A percentile compares a stretch with the other conserved stretches of the same genome.
These are phyloP conservation scores for Linum tenue DNA, from an alignment of 345 rosid genomes.

Conservation along the genomic window DNA sequence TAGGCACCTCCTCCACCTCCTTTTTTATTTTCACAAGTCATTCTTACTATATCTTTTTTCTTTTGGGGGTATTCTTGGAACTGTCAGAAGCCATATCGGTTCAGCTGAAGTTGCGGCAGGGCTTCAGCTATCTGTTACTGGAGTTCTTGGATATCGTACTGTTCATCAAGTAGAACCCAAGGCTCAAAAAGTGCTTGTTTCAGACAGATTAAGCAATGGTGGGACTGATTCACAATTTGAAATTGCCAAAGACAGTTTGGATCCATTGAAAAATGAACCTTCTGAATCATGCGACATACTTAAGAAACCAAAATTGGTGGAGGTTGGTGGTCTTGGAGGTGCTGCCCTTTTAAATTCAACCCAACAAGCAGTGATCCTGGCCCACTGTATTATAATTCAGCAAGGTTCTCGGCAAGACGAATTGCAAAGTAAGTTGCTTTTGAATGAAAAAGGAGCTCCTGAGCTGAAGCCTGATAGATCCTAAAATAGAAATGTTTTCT, in stretches of 20 bases:
- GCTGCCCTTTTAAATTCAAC: conserved; percentile 34
- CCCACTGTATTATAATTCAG: conserved; percentile 73
- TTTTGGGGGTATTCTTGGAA: conserved; percentile 6
- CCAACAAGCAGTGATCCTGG: conserved; percentile 74
- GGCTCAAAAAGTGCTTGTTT: conserved; percentile 70
- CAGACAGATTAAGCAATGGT: conserved; percentile 24
- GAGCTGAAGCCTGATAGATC: not conserved
- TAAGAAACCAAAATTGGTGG: conserved; percentile 58
- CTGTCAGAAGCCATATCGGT: conserved; percentile 54
- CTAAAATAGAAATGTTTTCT: too few relatives aligned
- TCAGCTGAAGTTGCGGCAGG: conserved; percentile 66
- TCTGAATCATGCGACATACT: conserved; percentile 50
- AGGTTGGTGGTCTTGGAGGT: conserved; percentile 12
- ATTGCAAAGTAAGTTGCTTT: conserved; percentile 61
- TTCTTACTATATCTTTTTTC: not conserved
- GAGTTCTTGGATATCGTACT: conserved; percentile 78
- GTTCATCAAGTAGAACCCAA: conserved; percentile 81
- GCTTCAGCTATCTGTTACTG: conserved; percentile 69
- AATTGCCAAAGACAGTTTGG: conserved; percentile 11
- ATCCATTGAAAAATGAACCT: conserved; percentile 3
- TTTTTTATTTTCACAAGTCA: not conserved
- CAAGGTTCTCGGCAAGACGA: conserved; percentile 72
- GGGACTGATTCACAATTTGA: conserved; percentile 29
- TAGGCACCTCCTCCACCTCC: not conserved
- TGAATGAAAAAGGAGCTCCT: too few relatives aligned